phyloP scores from a whole-genome alignment of 2,329 filamentous ascomycete genomes.

The Periconia digitata region DNA sequence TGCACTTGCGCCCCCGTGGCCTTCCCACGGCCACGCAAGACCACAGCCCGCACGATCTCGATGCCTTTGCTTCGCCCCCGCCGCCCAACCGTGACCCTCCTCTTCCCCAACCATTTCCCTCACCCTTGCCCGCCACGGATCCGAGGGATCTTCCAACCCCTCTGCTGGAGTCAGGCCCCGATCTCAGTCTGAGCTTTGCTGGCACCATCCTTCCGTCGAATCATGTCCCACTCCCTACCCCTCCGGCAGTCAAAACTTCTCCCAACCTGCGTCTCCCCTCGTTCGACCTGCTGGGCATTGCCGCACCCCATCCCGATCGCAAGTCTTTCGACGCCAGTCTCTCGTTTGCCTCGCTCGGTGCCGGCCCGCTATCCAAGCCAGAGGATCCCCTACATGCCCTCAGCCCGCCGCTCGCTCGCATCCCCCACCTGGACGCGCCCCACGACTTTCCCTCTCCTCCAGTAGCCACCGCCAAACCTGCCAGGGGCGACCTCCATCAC shows the following conservation, averaged over 20 bases:
- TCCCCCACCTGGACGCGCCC: slow-evolving; percentile 19
- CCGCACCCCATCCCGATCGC: slow-evolving; percentile 49
- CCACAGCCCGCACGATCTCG: slow-evolving; percentile 9
- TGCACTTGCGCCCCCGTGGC: too few species aligned
- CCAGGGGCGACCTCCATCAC: slow-evolving; percentile 30
- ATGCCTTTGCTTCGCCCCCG: slow-evolving; percentile 6
- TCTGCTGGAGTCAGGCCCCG: slow-evolving; percentile 24
- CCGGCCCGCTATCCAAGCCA: slow-evolving; percentile 42
- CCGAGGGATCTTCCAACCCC: slow-evolving; percentile 27
- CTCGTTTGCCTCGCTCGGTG: slow-evolving; percentile 35
- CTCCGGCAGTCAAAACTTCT: slow-evolving; percentile 32
- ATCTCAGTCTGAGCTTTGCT: slow-evolving; percentile 30
- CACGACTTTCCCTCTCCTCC: slow-evolving; percentile 12
- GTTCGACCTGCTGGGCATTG: slow-evolving; percentile 56
- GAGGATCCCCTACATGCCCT: slow-evolving; percentile 44
- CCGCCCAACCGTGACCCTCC: slow-evolving; percentile 31
- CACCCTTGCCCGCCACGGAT: slow-evolving; percentile 28
- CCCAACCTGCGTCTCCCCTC: slow-evolving; percentile 54
- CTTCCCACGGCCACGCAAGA: slow-evolving; percentile 12
- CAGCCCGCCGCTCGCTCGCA: slow-evolving; percentile 31
- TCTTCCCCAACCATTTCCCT: slow-evolving; percentile 30
- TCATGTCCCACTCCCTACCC: slow-evolving; percentile 33
- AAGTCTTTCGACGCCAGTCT: slow-evolving; percentile 26
- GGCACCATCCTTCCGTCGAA: slow-evolving; percentile 26
- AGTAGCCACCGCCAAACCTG: slow-evolving; percentile 19